These are phyloP conservation scores for Coprinopsis marcescibilis DNA, from an alignment of 768 basidiomycete species.

Conservation along the genomic window DNA sequence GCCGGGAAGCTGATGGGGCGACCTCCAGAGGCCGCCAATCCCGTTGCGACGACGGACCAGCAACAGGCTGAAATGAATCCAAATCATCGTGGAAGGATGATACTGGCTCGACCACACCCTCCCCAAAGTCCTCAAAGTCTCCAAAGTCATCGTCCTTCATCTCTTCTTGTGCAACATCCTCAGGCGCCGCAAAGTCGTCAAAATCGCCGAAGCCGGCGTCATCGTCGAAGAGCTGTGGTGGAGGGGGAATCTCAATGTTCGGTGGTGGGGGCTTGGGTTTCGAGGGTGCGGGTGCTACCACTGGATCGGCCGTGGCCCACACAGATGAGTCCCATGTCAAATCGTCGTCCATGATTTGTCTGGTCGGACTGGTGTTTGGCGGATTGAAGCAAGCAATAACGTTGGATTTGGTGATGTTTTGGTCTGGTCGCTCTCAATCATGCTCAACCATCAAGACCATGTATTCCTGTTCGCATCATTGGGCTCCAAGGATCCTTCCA, in stretches of 20 bases:
- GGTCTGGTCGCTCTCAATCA: constrained; percentile 9
- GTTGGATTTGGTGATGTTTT: constrained; percentile 1
- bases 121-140: constrained; percentile 86
- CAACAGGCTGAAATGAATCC: constrained; percentile 23
- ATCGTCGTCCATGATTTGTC: constrained; percentile 60
- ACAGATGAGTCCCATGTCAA: constrained; percentile 67
- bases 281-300: constrained; percentile 22
- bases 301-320: constrained; percentile 51
- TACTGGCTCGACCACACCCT: constrained; percentile 1
- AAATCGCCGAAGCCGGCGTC: constrained; percentile 48
- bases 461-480: constrained; percentile 59
- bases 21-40: constrained; percentile 66
- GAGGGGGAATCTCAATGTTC: constrained; percentile 14
- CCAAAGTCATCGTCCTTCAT: constrained; percentile 73
- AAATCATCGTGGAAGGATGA: constrained; percentile 1
- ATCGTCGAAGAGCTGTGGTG: constrained; percentile 20
- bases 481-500: constrained; percentile 41
- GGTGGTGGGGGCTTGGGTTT: constrained; percentile 19
- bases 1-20: constrained; percentile 55
- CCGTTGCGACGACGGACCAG: constrained; percentile 37
- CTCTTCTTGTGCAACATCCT: constrained; percentile 35
- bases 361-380: background rate
- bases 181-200: constrained; percentile 51
- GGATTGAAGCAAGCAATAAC: background rate
- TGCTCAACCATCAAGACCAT: constrained; percentile 31